Conservation (phyloP, 805 yeast genomes). For the Ogataea populi-albae region DNA sequence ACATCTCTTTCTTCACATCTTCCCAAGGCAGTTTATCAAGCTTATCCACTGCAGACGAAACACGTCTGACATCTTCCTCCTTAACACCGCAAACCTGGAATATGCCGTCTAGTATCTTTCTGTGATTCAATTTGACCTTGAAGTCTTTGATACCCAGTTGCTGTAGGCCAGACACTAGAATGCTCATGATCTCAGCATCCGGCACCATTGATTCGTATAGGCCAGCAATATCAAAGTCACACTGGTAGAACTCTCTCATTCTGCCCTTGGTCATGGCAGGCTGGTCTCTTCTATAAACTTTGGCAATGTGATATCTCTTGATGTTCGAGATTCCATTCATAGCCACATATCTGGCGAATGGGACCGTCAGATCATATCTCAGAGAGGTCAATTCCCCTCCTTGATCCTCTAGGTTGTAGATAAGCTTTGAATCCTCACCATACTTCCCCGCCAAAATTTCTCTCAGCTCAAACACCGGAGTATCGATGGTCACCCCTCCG, state of each 20-base stretch:
- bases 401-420: constrained; percentile 95
- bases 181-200: constrained; percentile 83
- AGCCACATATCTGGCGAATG: constrained; percentile 96
- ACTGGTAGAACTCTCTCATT: constrained; percentile 99
- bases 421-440: constrained; percentile 97
- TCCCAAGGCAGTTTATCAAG: constrained; percentile 96
- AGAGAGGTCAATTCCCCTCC: constrained; percentile 97
- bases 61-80: constrained; percentile 88
- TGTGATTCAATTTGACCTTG: constrained; percentile 89
- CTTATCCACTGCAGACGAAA: constrained; percentile 95
- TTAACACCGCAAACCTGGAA: constrained; percentile 93
- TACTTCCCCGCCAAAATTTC: constrained; percentile 96
- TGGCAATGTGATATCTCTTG: constrained; percentile 95
- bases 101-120: constrained; percentile 94
- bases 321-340: constrained; percentile 88
- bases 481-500: constrained; percentile 97
- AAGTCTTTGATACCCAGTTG: constrained; percentile 84
- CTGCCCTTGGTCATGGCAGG: constrained; percentile 99
- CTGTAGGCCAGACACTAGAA: constrained; percentile 80
- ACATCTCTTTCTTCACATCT: constrained; percentile 88
- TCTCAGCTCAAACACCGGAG: constrained; percentile 95
- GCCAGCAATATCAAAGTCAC: constrained; percentile 98
- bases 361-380: constrained; percentile 96
- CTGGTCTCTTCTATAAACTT: constrained; percentile 98
- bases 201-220: constrained; percentile 91